Base-by-base conservation (phyloP, 2,329 filamentous ascomycete species). In the Aureobasidium sp. region DNA sequence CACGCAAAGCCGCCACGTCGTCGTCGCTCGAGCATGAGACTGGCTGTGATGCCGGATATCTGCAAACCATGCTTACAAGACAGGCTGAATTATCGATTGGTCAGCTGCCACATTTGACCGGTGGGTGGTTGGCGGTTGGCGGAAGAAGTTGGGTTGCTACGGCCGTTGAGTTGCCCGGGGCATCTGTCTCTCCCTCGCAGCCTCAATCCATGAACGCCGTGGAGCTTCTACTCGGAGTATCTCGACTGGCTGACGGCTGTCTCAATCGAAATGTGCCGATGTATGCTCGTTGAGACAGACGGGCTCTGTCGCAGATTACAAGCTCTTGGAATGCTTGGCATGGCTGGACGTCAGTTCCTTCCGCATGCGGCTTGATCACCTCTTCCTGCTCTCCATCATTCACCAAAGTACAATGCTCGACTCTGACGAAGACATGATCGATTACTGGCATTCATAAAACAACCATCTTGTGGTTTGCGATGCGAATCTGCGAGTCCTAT, bases 251-350 rank as follows among this genome's bases (percentile, higher is more conserved):
- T 20, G n/a, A 51, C 31, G n/a, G 45, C 11, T 27, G 36, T 25
- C 51, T 22, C n/a, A 41, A 20, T 12, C 17, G 34, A 37, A 29
- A 11, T 11, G 2, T 41, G 37, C 17, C 17, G 22, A n/a, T 29
- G 39, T 42, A 15, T 25, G 48, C 15, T 31, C 25, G 45, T 47
- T 29, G 22, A 29, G 31, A 12, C 5, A 11, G 25, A 29, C 8
- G 25, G 9, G 34, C 15, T 37, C 22, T 12, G 37, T 56, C 52
- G 37, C 25, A 44, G 17, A 44, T 17, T 17, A 27, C 9, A 31
- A 31, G 37, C 37, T 27, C 14, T 20, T 27, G 36, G 22, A 56
- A 56, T 56, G 52, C 52, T 56, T 56, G 52, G 52, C 52, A 42
- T 14, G 9, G 1, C 22, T 44, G 36, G n/a, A 44, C 37, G n/a